Percentiles rank a stretch among this genome's conserved stretches.
Evolutionary conservation across 805 yeast species (phyloP).

Genomic region (Yarrowia phangngaensis): DNA sequence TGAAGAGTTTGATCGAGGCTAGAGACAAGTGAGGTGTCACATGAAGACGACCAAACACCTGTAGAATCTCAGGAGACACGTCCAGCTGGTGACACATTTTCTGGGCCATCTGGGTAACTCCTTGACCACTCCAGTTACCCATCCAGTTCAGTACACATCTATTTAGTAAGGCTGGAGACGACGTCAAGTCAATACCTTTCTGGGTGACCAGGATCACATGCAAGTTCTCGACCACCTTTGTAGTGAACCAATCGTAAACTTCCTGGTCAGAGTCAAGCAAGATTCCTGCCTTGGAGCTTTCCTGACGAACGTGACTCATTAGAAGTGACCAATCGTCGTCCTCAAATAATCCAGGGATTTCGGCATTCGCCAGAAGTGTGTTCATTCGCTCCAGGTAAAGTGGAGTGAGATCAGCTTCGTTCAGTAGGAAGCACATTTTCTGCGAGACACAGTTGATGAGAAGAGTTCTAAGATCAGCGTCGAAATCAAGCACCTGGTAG

Average conservation of each 20-base stretch:
- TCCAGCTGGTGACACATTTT: conserved; percentile 48
- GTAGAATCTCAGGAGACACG: conserved; percentile 45
- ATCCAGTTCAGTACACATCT: conserved; percentile 86
- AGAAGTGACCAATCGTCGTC: conserved; percentile 61
- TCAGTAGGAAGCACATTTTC: conserved; percentile 65
- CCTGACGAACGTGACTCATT: conserved; percentile 53
- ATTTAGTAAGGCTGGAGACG: conserved; percentile 86
- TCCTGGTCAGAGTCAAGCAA: conserved; percentile 66
- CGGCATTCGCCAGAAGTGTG: conserved; percentile 87
- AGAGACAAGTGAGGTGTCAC: conserved; percentile 25
- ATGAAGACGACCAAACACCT: conserved; percentile 50
- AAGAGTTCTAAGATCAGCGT: conserved; percentile 53
- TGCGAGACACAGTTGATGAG: conserved; percentile 49
- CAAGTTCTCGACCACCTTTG: conserved; percentile 61
- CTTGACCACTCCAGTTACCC: conserved; percentile 68
- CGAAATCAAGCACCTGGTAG: conserved; percentile 64
- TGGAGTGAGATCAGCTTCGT: conserved; percentile 72
- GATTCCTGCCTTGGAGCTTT: conserved; percentile 56
- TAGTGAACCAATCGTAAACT: conserved; percentile 67
- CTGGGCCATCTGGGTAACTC: conserved; percentile 51
- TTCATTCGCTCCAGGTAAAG: conserved; percentile 88
- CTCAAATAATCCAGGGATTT: conserved; percentile 82
- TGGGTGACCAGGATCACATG: conserved; percentile 62
- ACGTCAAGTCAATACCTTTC: conserved; percentile 34
- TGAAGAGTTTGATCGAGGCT: conserved; percentile 40